Conservation (phyloP, 2,329 filamentous ascomycete genomes). For the Verticillium longisporum region DNA sequence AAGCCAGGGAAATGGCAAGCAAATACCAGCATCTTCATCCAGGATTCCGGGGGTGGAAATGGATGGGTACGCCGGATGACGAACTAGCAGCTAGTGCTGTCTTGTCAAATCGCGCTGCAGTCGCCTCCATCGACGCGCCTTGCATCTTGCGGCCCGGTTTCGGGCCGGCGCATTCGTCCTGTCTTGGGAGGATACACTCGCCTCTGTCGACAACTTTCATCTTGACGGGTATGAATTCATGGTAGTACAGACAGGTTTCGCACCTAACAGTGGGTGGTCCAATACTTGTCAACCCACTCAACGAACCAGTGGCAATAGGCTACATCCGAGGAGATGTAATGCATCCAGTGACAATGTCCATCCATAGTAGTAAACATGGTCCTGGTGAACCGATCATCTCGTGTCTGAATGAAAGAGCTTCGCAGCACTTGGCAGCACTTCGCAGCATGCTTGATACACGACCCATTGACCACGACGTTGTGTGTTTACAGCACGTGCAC, state of each 20-base stretch:
- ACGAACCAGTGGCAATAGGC: too few relatives aligned
- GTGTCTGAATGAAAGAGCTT: too few relatives aligned
- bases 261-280: not conserved
- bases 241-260: not conserved
- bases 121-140: not conserved
- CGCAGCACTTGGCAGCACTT: too few relatives aligned
- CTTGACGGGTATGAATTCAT: not conserved
- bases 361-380: too few relatives aligned
- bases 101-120: not conserved
- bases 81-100: not conserved
- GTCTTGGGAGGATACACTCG: not conserved
- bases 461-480: too few relatives aligned
- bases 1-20: not conserved
- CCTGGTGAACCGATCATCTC: too few relatives aligned
- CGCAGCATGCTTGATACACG: too few relatives aligned
- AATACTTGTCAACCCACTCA: not conserved
- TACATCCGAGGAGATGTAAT: too few relatives aligned
- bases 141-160: not conserved
- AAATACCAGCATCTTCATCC: not conserved
- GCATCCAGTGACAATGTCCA: too few relatives aligned
- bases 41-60: too few relatives aligned
- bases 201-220: not conserved
- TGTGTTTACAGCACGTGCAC: not conserved
- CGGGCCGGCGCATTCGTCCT: not conserved
- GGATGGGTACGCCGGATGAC: not conserved